These are phyloP conservation scores for Emericellopsis terricola DNA, from an alignment of 495 filamentous ascomycete genomes.

Conservation along the genomic window DNA sequence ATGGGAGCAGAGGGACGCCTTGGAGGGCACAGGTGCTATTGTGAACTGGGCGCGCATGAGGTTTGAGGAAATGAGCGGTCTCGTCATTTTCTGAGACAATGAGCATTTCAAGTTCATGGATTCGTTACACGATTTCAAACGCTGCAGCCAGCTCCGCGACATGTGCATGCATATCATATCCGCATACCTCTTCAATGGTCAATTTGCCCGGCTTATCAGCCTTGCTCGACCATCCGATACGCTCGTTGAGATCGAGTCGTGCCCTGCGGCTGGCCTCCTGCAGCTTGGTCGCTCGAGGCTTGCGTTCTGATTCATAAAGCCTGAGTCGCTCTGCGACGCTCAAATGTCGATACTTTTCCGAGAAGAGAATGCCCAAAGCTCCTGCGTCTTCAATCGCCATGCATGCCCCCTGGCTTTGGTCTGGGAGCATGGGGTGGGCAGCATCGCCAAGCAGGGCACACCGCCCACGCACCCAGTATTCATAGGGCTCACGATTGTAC, in stretches of 20 bases:
- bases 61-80: too few relatives aligned
- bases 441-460: slow-evolving; percentile 25
- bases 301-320: slow-evolving; percentile 30
- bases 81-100: too few relatives aligned
- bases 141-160: slow-evolving; percentile 1
- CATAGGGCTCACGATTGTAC: slow-evolving; percentile 21
- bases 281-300: slow-evolving; percentile 24
- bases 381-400: slow-evolving; percentile 25
- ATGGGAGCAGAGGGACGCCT: too few relatives aligned
- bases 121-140: too few relatives aligned
- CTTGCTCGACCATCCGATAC: slow-evolving; percentile 22
- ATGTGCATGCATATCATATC: slow-evolving; percentile 8
- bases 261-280: slow-evolving; percentile 26
- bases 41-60: too few relatives aligned
- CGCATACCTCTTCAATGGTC: slow-evolving; percentile 34
- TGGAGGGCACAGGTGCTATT: too few relatives aligned
- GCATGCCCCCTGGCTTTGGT: slow-evolving; percentile 24
- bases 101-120: neutral
- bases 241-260: slow-evolving; percentile 28
- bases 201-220: slow-evolving; percentile 24
- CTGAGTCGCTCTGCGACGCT: slow-evolving; percentile 24
- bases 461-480: slow-evolving; percentile 13
- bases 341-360: slow-evolving; percentile 5
- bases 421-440: slow-evolving; percentile 32
- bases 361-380: slow-evolving; percentile 17